These are phyloP conservation scores for Fraxinus latifolia DNA, from an alignment of 305 asterid species.

Conservation along the genomic window DNA sequence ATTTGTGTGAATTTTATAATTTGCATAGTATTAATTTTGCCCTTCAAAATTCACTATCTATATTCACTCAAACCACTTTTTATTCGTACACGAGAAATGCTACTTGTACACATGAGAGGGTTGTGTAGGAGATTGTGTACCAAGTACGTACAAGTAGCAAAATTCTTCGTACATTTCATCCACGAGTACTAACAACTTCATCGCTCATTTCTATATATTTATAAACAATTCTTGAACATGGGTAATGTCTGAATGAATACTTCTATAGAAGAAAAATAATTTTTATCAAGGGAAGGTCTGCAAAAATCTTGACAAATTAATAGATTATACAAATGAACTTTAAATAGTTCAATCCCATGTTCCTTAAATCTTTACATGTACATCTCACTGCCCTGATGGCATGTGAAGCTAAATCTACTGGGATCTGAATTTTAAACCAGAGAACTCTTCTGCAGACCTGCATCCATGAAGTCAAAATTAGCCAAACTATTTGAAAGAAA, in stretches of 20 bases:
- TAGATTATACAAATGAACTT: background rate
- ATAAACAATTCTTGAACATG: background rate
- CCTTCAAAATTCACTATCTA: background rate
- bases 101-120: too few relatives aligned
- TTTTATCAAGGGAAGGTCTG: background rate
- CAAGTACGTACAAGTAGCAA: too few relatives aligned
- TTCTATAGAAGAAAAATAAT: background rate
- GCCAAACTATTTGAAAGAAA: background rate
- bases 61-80: background rate
- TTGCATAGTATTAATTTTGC: background rate
- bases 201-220: background rate
- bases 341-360: background rate
- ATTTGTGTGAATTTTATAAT: background rate
- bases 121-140: too few relatives aligned
- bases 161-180: background rate
- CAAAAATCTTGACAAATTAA: background rate
- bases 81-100: background rate
- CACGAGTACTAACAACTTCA: background rate
- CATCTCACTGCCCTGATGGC: background rate
- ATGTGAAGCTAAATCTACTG: background rate
- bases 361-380: background rate
- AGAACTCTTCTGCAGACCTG: slow-evolving; percentile 27
- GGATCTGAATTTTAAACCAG: slow-evolving; percentile 10
- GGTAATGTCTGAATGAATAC: background rate
- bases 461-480: slow-evolving; percentile 15